Evolutionary conservation across 2,329 filamentous ascomycete genomes (phyloP).

Genomic region (Sphaerulina vaccinii): DNA sequence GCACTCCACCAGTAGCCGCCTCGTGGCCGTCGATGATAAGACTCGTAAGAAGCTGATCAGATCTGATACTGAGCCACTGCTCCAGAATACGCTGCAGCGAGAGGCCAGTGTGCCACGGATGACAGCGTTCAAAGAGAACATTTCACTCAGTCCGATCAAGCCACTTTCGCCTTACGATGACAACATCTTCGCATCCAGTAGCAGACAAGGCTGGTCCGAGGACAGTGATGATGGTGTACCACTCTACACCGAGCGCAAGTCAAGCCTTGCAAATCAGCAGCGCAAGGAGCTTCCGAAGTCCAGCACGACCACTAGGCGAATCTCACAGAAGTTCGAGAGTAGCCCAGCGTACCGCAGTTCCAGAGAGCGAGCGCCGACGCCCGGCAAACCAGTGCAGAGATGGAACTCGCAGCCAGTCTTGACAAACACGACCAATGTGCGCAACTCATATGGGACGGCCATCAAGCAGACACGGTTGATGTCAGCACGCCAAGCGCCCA

Average conservation of each 20-base stretch:
- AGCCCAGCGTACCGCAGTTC: constrained; percentile 29
- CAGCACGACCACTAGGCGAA: neutral
- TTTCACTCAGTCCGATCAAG: constrained; percentile 32
- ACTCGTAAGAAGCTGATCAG: constrained; percentile 27
- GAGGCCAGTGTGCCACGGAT: constrained; percentile 21
- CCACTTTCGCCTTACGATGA: constrained; percentile 24
- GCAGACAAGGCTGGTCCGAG: constrained; percentile 22
- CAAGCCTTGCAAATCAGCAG: constrained; percentile 4
- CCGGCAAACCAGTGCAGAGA: constrained; percentile 29
- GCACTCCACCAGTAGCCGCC: constrained; percentile 26
- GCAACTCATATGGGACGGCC: constrained; percentile 27
- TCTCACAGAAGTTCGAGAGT: constrained; percentile 29
- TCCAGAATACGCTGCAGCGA: constrained; percentile 22
- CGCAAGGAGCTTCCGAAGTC: constrained; percentile 3
- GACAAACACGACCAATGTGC: constrained; percentile 27
- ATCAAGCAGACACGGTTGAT: constrained; percentile 36
- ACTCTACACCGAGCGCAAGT: constrained; percentile 1
- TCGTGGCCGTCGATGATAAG: constrained; percentile 19
- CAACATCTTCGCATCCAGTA: constrained; percentile 21
- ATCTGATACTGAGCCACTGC: constrained; percentile 38
- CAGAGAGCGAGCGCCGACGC: constrained; percentile 23
- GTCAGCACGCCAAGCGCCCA: constrained; percentile 32
- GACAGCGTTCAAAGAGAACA: constrained; percentile 38
- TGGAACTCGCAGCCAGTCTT: constrained; percentile 37
- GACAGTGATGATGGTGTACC: constrained; percentile 12